Base-by-base conservation (phyloP, 805 yeast genomes). In the Candida sakaeoensis region DNA sequence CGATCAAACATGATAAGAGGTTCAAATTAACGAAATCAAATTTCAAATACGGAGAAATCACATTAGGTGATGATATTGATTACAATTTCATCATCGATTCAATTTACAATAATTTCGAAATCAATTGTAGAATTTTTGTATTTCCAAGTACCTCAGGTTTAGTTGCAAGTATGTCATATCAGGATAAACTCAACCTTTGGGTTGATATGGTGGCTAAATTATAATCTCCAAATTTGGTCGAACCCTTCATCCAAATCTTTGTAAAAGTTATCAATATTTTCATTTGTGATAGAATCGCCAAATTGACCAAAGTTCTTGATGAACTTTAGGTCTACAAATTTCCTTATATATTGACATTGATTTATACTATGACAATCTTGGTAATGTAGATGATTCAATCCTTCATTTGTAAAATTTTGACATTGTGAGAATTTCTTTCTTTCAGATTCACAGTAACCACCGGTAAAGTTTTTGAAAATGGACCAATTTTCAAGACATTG, bases 61-160 rank as follows among this genome's bases (percentile, higher is more conserved):
- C 33, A 3, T 15, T 18, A 15, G 37, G 37, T 12, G 15, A 74
- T 63, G 50, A 30, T 45, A 8, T 9, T 24, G 29, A 31, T 5
- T 48, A 40, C 30, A 47, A 28, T n/a, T 8, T n/a, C 18, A 40
- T 48, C 26, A 43, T 63, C 54, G 47, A 39, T 13, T 30, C 30
- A 18, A 42, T 63, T 18, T 30, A 46, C 21, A 17, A 40, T 33
- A 18, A 42, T 19, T 23, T 33, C 12, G 3, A n/a, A 7, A 5
- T 47, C 57, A 42, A 43, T 52, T n/a, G 37, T 34, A 42, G 52
- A 4, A 54, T 77, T 0, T 79, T 70, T 55, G 88, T 84, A 5
- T 70, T 82, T 19, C 89, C 90, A 2, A 80, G 80, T 33, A 82
- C 90, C 0, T 81, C 88, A 4, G 91, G 91, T 1, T 57, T 85